phyloP scores from a whole-genome alignment of 2,329 filamentous ascomycete genomes.

The Ophiocordyceps australis region DNA sequence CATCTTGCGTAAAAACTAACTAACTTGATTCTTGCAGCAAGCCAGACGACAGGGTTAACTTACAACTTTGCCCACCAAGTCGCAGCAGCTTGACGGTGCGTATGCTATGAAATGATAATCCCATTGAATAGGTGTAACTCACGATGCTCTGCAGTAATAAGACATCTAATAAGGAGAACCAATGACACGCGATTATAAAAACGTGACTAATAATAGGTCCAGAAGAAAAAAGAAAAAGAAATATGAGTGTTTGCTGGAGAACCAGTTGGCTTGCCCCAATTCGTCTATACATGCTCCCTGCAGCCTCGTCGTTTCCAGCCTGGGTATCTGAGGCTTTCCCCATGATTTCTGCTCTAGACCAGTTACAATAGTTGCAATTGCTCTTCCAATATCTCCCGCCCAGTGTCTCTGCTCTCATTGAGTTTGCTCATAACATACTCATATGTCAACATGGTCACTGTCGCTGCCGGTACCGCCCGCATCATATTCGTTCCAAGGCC shows the following conservation, averaged over 20 bases:
- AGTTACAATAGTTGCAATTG: conserved; percentile 2
- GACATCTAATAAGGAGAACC: too few relatives aligned
- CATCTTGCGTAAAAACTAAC: neutral
- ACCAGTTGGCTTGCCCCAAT: conserved; percentile 7
- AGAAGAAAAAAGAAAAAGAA: conserved; percentile 4
- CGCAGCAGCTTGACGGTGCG: neutral
- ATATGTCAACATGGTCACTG: conserved; percentile 95
- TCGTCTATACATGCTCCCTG: conserved; percentile 12
- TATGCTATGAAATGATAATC: too few relatives aligned
- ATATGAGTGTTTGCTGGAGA: conserved; percentile 5
- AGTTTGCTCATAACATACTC: conserved; percentile 51
- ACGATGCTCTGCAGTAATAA: too few relatives aligned
- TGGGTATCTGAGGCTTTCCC: conserved; percentile 12
- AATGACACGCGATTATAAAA: neutral
- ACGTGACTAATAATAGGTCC: conserved; percentile 1
- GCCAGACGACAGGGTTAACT: neutral
- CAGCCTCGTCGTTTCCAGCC: conserved; percentile 2
- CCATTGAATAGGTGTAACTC: too few relatives aligned
- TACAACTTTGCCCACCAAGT: neutral
- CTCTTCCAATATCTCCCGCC: conserved; percentile 12
- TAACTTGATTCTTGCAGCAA: neutral
- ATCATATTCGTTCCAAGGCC: conserved; percentile 97
- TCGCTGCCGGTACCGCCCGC: conserved; percentile 82
- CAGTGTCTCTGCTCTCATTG: conserved; percentile 22
- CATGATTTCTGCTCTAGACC: neutral